phyloP scores from a whole-genome alignment of 352 stramenopile genomes.

The Phytophthora nicotianae region DNA sequence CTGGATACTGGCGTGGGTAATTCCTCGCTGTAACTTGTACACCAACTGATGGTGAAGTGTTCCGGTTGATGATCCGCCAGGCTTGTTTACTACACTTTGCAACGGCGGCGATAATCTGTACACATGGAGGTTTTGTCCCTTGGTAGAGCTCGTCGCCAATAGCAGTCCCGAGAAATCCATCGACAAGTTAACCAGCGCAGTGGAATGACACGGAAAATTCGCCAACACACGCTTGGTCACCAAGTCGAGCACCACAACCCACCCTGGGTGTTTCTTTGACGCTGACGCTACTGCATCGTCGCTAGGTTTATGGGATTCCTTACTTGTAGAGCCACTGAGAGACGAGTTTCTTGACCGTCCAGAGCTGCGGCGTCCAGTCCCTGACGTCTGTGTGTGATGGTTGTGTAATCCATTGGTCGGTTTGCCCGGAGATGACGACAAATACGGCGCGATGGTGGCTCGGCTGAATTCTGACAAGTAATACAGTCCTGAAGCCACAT shows the following conservation, averaged over 20 bases:
- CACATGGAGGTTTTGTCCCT: constrained; percentile 88
- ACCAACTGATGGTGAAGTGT: constrained; percentile 54
- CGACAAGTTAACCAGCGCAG: constrained; percentile 69
- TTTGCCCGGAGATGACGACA: constrained; percentile 68
- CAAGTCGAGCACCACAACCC: constrained; percentile 73
- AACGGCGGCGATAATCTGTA: constrained; percentile 76
- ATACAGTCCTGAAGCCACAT: constrained; percentile 87
- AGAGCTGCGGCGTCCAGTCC: constrained; percentile 17
- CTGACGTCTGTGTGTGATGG: constrained; percentile 19
- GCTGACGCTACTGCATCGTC: constrained; percentile 15
- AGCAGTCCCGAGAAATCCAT: constrained; percentile 82
- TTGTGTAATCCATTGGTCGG: constrained; percentile 14
- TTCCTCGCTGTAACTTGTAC: constrained; percentile 89
- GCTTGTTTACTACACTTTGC: constrained; percentile 40
- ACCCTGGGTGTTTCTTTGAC: constrained; percentile 50
- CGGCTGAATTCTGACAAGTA: constrained; percentile 78
- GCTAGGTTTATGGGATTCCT: constrained; percentile 12
- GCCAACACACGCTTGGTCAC: constrained; percentile 64
- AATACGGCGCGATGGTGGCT: constrained; percentile 73
- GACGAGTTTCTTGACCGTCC: constrained; percentile 23
- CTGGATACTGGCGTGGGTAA: constrained; percentile 86
- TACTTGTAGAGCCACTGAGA: constrained; percentile 17
- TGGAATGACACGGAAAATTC: constrained; percentile 81
- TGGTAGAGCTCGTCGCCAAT: constrained; percentile 79
- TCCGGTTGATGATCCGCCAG: constrained; percentile 18